A percentile compares a stretch with the other conserved stretches of the same genome.
These are phyloP conservation scores for Suillus hirtellus DNA, from an alignment of 768 basidiomycete genomes.

Conservation along the genomic window DNA sequence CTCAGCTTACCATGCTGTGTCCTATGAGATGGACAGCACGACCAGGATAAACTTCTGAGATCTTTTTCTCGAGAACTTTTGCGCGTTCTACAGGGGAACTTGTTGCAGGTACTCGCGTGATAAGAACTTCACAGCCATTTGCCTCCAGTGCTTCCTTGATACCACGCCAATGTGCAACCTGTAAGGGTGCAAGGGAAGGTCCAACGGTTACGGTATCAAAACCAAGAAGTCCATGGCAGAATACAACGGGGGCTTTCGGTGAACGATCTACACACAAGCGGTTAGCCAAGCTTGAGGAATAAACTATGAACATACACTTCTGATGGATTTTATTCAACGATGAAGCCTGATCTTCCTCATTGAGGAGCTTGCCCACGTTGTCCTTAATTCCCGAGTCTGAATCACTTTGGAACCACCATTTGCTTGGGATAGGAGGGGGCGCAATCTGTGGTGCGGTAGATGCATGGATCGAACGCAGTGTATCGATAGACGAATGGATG, in stretches of 20 bases:
- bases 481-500: slow-evolving; percentile 53
- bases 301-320: slow-evolving; percentile 56
- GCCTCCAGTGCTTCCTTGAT: slow-evolving; percentile 90
- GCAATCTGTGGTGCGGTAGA: slow-evolving; percentile 29
- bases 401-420: slow-evolving; percentile 58
- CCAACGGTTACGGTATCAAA: slow-evolving; percentile 86
- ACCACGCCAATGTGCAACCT: slow-evolving; percentile 95
- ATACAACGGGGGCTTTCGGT: slow-evolving; percentile 84
- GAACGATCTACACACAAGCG: slow-evolving; percentile 55
- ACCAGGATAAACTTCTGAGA: slow-evolving; percentile 79
- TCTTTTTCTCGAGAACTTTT: slow-evolving; percentile 80
- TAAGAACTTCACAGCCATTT: slow-evolving; percentile 86
- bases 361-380: slow-evolving; percentile 44
- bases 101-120: slow-evolving; percentile 92
- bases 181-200: slow-evolving; percentile 71
- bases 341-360: slow-evolving; percentile 52
- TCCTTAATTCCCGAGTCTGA: slow-evolving; percentile 35
- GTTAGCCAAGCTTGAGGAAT: slow-evolving; percentile 8
- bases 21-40: slow-evolving; percentile 88
- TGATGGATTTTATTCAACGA: slow-evolving; percentile 36
- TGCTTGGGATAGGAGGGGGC: slow-evolving; percentile 25
- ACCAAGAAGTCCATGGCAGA: slow-evolving; percentile 93
- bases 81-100: slow-evolving; percentile 88
- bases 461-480: slow-evolving; percentile 48
- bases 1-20: slow-evolving; percentile 66